Evolutionary conservation across 495 filamentous ascomycete genomes (phyloP), one percentile per base, ranked within the genome.

Genomic region (Penicillium manginii): DNA sequence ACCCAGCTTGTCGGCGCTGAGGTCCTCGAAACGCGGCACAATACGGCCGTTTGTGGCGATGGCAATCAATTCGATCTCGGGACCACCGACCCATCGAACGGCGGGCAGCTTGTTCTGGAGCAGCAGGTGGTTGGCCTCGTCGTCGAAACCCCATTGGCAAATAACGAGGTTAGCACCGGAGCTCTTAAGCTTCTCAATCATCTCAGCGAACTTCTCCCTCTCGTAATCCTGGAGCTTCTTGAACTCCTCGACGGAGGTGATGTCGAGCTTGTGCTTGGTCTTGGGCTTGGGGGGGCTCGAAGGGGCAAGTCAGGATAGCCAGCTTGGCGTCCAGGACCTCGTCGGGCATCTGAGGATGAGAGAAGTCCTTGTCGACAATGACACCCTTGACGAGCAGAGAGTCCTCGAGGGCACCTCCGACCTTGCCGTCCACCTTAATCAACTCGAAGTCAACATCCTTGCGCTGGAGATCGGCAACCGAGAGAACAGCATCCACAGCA

Each of bases 201-300:
- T 99, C 79, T 98, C 94, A 54, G 89, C 84, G 70, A 99, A 99
- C 74, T 97, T 99, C 71, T 90, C 86, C 58, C 85, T 87, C 76
- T 99, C 94, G 75, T 99, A 99, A 45, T 82, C 89, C 67, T 99
- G 94, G 57, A 99, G 77, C 69, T 91, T 92, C 81, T 94, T 96
- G 81, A 96, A 99, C 74, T 99, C 94, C 58, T 97, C 93, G 10
- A 99, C 93, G 48, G 86, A 90, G 55, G 92, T 96, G 72, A 99
- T 99, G 65, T 99, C 96, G 31, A 99, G 84, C 84, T 96, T 97
- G 79, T 99, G 94, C 84, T 99, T 99, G 23, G 94, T 99, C 86
- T 99, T 99, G 48, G 94, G 94, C 83, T 99, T 99, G 15, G 94
- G 94, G 94, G n/a, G 94, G 94, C 78, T 99, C 94, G 73, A 99